Percentiles rank a stretch among this genome's conserved stretches.
Conservation (phyloP, 2,329 filamentous ascomycete genomes). For the Hypoxylon sp. region DNA sequence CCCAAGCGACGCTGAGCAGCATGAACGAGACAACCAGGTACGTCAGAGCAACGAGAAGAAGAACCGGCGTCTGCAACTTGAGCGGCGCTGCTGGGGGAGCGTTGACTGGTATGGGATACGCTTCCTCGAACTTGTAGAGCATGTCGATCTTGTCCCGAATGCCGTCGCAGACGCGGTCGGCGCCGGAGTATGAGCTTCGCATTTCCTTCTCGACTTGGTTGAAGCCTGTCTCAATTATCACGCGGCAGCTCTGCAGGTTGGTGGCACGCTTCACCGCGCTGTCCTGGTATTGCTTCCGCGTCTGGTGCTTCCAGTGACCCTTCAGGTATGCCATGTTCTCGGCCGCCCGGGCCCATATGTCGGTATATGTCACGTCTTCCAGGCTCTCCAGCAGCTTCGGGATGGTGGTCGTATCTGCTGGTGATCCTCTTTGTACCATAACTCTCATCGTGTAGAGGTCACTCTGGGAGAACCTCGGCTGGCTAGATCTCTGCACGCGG, state of each 20-base stretch:
- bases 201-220: conserved; percentile 9
- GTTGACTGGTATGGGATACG: conserved; percentile 13
- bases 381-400: conserved; percentile 6
- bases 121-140: conserved; percentile 25
- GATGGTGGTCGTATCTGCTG: background rate
- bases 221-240: background rate
- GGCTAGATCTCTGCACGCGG: background rate
- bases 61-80: background rate
- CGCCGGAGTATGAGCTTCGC: background rate
- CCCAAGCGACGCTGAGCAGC: conserved; percentile 6
- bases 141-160: conserved; percentile 12
- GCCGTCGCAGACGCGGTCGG: background rate
- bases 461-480: conserved; percentile 6
- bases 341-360: conserved; percentile 19
- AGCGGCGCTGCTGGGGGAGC: background rate
- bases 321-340: conserved; percentile 25
- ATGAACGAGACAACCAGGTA: background rate
- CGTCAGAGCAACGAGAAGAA: background rate
- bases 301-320: conserved; percentile 7
- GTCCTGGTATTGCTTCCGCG: conserved; percentile 3
- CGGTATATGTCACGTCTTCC: conserved; percentile 10
- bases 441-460: conserved; percentile 1
- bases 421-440: background rate
- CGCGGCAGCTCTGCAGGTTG: conserved; percentile 8
- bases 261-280: conserved; percentile 9